Evolutionary conservation across 192 early-diverging fungal species (phyloP), one percentile per base, ranked within the genome.

Genomic region (Gryganskiella cystojenkinii): DNA sequence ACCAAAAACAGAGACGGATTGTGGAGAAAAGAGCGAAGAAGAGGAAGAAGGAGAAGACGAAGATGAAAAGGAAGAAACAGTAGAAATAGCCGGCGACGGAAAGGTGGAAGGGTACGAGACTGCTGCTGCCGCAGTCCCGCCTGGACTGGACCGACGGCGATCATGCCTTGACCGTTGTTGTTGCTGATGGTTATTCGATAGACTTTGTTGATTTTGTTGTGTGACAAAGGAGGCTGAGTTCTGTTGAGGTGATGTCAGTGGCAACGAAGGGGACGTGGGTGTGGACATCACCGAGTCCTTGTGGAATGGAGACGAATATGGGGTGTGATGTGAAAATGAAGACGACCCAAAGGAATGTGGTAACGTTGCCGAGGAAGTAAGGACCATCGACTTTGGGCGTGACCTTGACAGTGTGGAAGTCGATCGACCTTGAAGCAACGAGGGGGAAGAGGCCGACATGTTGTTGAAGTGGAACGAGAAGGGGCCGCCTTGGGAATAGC

Each of bases 301-400:
- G 55, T 64, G 50, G 56, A 44, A 64, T 28, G 70, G 61, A 9
- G 70, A 59, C 4, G 34, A 25, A 8, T 64, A 64, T n/a, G n/a
- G 25, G 61, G 56, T 44, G 47, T 59, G 54, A 4, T 28, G 45
- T 17, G 71, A 28, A 3, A 40, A 51, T 15, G 46, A 64, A 11
- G 66, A 30, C 0, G 55, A 67, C 14, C 20, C 6, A 22, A 67
- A n/a, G 8, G 43, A 44, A 11, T 44, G 9, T 17, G 17, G 17
- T 20, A 42, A 43, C 13, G 46, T 27, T 2, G 60, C 47, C 6
- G 61, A 22, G 14, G 69, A 71, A 3, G 69, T 35, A 11, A 65
- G 42, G 17, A 73, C 37, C 71, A 65, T 65, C 7, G 71, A 73
- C 45, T 30, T 58, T 24, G 71, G 71, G 6, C 71, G 71, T 15